These are phyloP conservation scores for Podosphaera xanthii DNA, from an alignment of 2,329 filamentous ascomycete species.

Conservation along the genomic window DNA sequence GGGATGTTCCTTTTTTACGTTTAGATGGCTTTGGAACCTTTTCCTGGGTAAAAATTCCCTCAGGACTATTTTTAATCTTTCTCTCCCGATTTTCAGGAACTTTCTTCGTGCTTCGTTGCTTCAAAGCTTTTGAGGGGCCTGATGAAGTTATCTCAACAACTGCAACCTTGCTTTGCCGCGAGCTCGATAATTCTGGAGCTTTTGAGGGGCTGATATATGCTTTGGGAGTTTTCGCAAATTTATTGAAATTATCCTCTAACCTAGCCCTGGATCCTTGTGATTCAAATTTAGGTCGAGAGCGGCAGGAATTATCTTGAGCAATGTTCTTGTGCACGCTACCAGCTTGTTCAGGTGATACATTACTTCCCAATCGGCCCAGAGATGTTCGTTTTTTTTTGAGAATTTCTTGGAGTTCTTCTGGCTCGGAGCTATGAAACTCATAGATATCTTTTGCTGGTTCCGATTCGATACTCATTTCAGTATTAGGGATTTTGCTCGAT, in stretches of 20 bases:
- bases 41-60: neutral
- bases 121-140: neutral
- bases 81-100: neutral
- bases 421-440: neutral
- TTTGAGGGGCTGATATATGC: neutral
- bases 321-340: neutral
- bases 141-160: neutral
- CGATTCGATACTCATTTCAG: too few relatives aligned
- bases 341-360: neutral
- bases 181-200: neutral
- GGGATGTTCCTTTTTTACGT: neutral
- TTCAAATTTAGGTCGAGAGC: neutral
- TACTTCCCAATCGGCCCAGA: neutral
- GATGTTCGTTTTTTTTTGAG: neutral
- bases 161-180: neutral
- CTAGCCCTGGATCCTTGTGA: neutral
- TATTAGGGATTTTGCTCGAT: too few relatives aligned
- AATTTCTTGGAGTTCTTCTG: neutral
- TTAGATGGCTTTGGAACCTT: neutral
- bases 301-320: neutral
- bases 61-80: neutral
- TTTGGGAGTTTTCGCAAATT: neutral
- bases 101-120: neutral
- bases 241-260: neutral
- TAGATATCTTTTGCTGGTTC: neutral